These are phyloP conservation scores for Drosera capensis DNA, from an alignment of 148 eudicot species.

Conservation along the genomic window DNA sequence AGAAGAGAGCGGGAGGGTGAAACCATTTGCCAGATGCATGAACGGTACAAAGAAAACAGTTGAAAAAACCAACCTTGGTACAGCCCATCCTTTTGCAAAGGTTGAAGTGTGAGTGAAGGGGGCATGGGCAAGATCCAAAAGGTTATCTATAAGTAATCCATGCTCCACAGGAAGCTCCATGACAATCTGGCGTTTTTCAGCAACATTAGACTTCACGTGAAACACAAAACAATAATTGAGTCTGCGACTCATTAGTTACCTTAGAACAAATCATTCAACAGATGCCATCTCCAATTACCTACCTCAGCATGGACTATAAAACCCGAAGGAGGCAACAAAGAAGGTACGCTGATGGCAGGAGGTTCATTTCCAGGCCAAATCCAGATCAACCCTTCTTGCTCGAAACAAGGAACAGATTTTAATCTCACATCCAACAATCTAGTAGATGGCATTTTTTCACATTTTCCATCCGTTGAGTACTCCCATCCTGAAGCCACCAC, in stretches of 20 bases:
- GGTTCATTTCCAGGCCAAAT: slow-evolving; percentile 94
- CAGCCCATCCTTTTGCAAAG: slow-evolving; percentile 94
- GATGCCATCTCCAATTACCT: background rate
- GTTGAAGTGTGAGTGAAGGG: slow-evolving; percentile 94
- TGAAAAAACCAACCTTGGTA: slow-evolving; percentile 43
- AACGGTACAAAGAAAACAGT: background rate
- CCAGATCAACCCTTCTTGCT: slow-evolving; percentile 95
- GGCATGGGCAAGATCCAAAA: slow-evolving; percentile 92
- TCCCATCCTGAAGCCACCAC: slow-evolving; percentile 59
- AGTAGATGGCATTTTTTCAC: slow-evolving; percentile 97
- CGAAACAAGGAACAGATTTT: slow-evolving; percentile 75
- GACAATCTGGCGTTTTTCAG: slow-evolving; percentile 44
- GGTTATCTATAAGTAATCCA: slow-evolving; percentile 87
- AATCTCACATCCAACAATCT: slow-evolving; percentile 54
- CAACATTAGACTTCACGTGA: background rate
- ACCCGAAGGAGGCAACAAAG: slow-evolving; percentile 71
- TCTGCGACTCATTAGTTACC: background rate
- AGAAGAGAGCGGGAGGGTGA: too few species aligned
- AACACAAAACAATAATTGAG: background rate
- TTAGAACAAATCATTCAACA: background rate
- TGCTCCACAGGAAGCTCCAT: slow-evolving; percentile 97
- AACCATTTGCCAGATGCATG: too few species aligned
- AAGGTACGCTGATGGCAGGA: slow-evolving; percentile 63
- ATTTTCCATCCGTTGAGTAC: slow-evolving; percentile 91
- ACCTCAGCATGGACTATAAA: slow-evolving; percentile 93